These are phyloP conservation scores for Echium plantagineum DNA, from an alignment of 257 asterid species.

Conservation along the genomic window DNA sequence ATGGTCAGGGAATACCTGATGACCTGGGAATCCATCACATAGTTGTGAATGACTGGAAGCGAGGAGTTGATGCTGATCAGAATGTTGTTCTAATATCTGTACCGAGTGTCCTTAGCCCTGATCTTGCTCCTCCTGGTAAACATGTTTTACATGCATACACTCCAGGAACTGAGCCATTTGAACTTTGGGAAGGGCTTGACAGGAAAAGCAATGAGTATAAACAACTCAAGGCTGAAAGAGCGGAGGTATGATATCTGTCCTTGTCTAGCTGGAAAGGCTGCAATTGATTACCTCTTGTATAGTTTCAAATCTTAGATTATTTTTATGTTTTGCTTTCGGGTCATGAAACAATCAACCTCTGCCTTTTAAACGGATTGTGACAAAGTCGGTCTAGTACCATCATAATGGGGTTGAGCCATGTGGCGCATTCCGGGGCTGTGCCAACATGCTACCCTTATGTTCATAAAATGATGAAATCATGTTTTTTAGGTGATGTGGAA, in stretches of 20 bases:
- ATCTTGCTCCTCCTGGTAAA: constrained; percentile 89
- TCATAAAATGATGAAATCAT: neutral
- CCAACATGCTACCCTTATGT: neutral
- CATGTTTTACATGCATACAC: constrained; percentile 81
- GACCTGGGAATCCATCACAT: constrained; percentile 91
- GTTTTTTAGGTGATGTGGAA: constrained; percentile 68
- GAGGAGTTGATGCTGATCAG: constrained; percentile 95
- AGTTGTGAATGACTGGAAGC: constrained; percentile 84
- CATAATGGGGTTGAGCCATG: too few relatives aligned
- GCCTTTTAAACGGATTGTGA: too few relatives aligned
- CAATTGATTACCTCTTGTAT: neutral
- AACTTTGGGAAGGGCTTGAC: constrained; percentile 85
- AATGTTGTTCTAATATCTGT: constrained; percentile 80
- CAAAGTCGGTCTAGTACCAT: too few relatives aligned
- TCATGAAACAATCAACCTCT: too few relatives aligned
- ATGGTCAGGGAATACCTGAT: constrained; percentile 51
- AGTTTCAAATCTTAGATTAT: neutral
- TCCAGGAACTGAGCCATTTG: constrained; percentile 92
- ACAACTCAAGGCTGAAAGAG: constrained; percentile 76
- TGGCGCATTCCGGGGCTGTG: too few relatives aligned
- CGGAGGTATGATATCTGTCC: constrained; percentile 41
- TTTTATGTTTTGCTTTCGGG: neutral
- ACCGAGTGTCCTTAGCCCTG: constrained; percentile 72
- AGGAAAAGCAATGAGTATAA: constrained; percentile 71
- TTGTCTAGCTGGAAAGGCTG: neutral